phyloP scores from a whole-genome alignment of 1,139 yeast genomes.

The Saccharomyces hybrid region DNA sequence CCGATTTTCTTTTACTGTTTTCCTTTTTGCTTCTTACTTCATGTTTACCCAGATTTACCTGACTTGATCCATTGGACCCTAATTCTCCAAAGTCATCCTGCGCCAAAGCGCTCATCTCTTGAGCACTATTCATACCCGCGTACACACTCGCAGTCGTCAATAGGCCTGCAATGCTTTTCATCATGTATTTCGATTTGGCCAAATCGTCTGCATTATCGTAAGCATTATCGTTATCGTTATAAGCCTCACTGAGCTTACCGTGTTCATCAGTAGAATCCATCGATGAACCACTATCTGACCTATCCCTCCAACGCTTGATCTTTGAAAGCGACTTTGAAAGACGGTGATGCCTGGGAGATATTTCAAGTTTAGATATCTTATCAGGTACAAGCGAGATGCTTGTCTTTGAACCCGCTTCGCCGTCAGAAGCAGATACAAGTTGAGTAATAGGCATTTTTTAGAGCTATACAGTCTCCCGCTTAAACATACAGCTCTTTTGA shows the following conservation, averaged over 20 bases:
- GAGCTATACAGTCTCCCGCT: not conserved
- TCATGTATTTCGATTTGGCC: conserved; percentile 36
- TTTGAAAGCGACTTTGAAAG: not conserved
- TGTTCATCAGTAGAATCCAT: not conserved
- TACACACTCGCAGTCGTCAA: conserved; percentile 47
- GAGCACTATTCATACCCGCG: conserved; percentile 38
- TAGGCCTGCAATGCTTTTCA: conserved; percentile 43
- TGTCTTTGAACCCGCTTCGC: not conserved
- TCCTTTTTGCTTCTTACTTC: conserved; percentile 6
- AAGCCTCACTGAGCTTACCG: not conserved
- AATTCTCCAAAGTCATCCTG: conserved; percentile 6
- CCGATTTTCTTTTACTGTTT: conserved; percentile 5
- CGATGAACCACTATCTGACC: not conserved
- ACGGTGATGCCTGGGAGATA: not conserved
- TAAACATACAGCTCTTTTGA: not conserved
- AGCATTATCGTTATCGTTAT: not conserved
- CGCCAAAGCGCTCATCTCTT: conserved; percentile 22
- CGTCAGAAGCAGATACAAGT: not conserved
- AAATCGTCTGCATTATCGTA: conserved; percentile 23
- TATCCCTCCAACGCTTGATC: not conserved
- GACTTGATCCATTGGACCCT: conserved; percentile 8
- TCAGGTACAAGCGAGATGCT: not conserved
- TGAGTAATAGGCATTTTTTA: not conserved
- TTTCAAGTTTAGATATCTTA: not conserved
- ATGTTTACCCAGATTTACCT: conserved; percentile 9